Base-by-base conservation (phyloP, 306 rosid species). In the Medicago arabica region DNA sequence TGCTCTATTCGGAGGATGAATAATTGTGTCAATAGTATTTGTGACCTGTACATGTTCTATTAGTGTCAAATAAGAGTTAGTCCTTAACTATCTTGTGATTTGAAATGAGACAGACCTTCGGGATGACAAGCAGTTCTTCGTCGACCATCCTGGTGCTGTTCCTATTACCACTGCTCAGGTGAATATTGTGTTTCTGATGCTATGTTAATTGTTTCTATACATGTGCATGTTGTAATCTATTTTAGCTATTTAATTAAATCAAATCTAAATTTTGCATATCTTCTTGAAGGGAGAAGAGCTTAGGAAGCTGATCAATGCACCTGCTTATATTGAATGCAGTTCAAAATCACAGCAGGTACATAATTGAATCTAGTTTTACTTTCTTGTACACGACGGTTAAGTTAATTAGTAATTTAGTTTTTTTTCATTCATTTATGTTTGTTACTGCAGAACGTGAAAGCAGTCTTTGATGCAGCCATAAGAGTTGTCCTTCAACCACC, bases 401-500 rank as follows among this genome's bases (percentile, higher is more conserved):
- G 11, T 41, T 14, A 47, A 15, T 12, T 19, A 16, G 7, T 50
- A n/a, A 43, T 73, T 74, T 34, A 34, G 38, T 34, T 34, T 4
- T 34, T 34, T 9, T 58, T 73, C 51, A 76, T 67, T 40, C 40
- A 63, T 31, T 69, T 78, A 36, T 82, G 72, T 17, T 39, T 66
- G 31, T 71, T 49, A 72, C 65, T 73, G 82, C 86, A 95, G 99
- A 92, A 95, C 14, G 99, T 95, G 88, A 95, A 95, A 83, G 96
- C 77, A 23, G 99, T 95, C 57, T 92, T 95, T 21, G 99, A 95
- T 85, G 91, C 95, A 34, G 97, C 99, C 65, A 95, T 95, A 76
- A 86, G 88, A 88, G 99, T 95, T 85, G 99, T 95, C 72, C 99
- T 95, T 88, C 99, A 95, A 90, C 99, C 99, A 44, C 99, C 99